Percentiles rank a stretch among this genome's conserved stretches.
Evolutionary conservation across 179 eudicot species (phyloP).

Genomic region (Gypsophila paniculata): DNA sequence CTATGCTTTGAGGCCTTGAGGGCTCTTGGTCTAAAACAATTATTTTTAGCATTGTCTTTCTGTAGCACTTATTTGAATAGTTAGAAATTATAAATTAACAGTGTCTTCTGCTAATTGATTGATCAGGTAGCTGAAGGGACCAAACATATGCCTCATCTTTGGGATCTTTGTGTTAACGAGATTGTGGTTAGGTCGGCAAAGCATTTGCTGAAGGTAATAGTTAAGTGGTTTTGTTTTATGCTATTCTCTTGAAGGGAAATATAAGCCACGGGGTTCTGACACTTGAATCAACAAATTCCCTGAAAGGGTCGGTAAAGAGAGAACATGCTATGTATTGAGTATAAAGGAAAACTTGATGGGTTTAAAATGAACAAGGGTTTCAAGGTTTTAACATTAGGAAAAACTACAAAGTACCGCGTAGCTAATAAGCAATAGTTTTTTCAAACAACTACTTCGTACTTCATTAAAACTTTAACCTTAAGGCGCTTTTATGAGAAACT

Average conservation of each 20-base stretch:
- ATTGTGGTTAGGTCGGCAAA: constrained; percentile 83
- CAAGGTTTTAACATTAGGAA: neutral
- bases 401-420: too few species aligned
- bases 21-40: neutral
- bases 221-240: constrained; percentile 1
- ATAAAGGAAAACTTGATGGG: neutral
- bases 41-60: neutral
- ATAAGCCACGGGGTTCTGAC: neutral
- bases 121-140: constrained; percentile 88
- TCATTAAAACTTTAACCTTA: too few species aligned
- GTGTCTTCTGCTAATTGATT: constrained; percentile 14
- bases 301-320: neutral
- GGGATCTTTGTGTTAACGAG: constrained; percentile 87
- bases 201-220: constrained; percentile 69
- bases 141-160: constrained; percentile 82
- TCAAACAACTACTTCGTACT: too few species aligned
- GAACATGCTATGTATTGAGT: neutral
- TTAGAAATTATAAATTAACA: neutral
- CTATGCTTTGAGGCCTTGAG: neutral
- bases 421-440: too few species aligned
- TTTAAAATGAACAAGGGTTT: neutral
- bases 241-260: neutral
- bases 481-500: too few species aligned
- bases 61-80: neutral
- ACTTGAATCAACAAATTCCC: neutral